Percentiles rank a stretch among this genome's conserved stretches.
Evolutionary conservation across 2,329 filamentous ascomycete species (phyloP).

Genomic region (Ilyonectria robusta): DNA sequence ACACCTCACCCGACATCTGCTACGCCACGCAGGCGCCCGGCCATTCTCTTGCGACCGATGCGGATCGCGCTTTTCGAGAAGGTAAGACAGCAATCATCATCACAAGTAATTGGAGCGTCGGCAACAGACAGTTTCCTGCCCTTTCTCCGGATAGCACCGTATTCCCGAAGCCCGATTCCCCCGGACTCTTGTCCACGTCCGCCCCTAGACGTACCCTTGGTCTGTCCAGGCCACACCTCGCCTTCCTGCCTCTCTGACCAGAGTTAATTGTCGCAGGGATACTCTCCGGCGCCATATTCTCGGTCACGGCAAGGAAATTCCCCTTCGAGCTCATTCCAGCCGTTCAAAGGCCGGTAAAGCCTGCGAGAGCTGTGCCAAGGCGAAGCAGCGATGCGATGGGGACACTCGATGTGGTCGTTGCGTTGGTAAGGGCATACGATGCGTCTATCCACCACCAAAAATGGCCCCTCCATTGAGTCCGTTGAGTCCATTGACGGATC

Average conservation of each 20-base stretch:
- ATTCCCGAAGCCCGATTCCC: no score
- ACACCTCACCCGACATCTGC: not conserved
- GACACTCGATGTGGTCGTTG: not conserved
- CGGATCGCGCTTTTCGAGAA: not conserved
- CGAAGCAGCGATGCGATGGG: conserved; percentile 6
- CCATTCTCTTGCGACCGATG: conserved; percentile 5
- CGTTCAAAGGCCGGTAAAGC: not conserved
- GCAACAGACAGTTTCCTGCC: no score
- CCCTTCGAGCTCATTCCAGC: not conserved
- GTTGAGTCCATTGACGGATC: not conserved
- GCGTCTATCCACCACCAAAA: not conserved
- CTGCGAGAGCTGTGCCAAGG: not conserved
- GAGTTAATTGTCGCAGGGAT: not conserved
- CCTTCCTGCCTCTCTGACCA: not conserved
- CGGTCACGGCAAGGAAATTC: not conserved
- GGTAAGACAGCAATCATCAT: not conserved
- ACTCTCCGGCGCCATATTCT: not conserved
- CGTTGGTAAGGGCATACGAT: not conserved
- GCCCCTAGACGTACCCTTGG: not conserved
- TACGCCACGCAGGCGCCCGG: not conserved
- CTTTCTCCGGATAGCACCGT: no score
- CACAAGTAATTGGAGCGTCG: not conserved
- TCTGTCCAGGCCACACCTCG: not conserved
- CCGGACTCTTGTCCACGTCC: no score
- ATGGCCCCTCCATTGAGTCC: not conserved